Evolutionary conservation across 2,329 filamentous ascomycete species (phyloP), one percentile per base, ranked within the genome.

Genomic region (Fusarium sp.): DNA sequence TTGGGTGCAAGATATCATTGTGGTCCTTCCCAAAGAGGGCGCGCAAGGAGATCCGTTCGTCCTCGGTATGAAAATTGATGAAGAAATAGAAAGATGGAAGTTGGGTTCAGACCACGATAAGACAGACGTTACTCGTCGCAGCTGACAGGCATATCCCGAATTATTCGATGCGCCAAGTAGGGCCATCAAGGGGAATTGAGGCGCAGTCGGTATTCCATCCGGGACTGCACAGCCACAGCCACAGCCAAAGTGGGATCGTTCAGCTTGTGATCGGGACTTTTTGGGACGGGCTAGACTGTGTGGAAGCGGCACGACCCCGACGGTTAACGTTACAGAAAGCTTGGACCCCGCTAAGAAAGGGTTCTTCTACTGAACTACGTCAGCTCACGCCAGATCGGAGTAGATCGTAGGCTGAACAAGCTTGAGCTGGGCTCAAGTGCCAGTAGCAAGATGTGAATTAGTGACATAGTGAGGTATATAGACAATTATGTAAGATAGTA

Each of bases 211-310:
- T 32, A 4, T 10, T 46, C 20, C 23, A 57, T 49, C 54, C 36
- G 11, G 45, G 43, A 10, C 11, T 40, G 56, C 69, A 74, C 72
- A 63, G 72, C 72, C 72, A 74, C 72, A 63, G 72, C 72, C 72
- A 73, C 72, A 71, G 7, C 34, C n/a, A 36, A n/a, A 8, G 8
- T 8, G 34, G 34, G 17, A 8, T 8, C 17, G 32, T 34, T 34
- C 26, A 28, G 10, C 26, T 28, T 28, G 26, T 28, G 10, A 28
- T 28, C 26, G 26, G 26, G 26, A 10, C 26, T 12, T 28, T 28
- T 28, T 28, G 26, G 26, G 26, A 32, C 14, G 6, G 26, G 26
- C n/a, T n/a, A n/a, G n/a, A n/a, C n/a, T n/a, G n/a, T n/a, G 10
- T 15, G 14, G 30, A 17, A 34, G 30, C 17, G 17, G 34, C 34